phyloP scores from a whole-genome alignment of 306 rosid species.

The Sindora glabra region DNA sequence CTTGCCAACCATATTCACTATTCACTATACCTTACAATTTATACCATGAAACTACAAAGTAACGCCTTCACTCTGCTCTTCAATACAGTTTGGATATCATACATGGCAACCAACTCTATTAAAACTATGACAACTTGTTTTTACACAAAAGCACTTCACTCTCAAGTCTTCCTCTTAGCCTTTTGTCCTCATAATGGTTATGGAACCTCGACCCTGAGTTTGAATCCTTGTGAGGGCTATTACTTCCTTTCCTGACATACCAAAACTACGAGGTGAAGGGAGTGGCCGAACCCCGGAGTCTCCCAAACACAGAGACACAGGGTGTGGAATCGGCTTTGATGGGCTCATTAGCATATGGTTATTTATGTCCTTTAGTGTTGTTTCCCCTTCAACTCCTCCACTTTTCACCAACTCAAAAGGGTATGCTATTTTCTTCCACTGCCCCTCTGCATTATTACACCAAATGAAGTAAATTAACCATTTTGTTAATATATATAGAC shows the following conservation, averaged over 20 bases:
- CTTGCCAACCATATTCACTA: too few species aligned
- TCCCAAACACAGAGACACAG: slow-evolving; percentile 91
- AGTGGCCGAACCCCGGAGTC: slow-evolving; percentile 96
- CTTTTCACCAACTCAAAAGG: slow-evolving; percentile 97
- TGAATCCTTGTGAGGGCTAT: slow-evolving; percentile 91
- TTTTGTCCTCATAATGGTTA: slow-evolving; percentile 95
- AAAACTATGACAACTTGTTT: too few species aligned
- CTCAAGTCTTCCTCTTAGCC: slow-evolving; percentile 21
- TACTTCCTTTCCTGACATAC: slow-evolving; percentile 91
- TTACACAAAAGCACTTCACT: background rate
- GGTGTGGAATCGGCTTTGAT: slow-evolving; percentile 69
- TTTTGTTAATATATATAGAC: too few species aligned
- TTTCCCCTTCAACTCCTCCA: slow-evolving; percentile 83
- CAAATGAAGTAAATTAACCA: too few species aligned
- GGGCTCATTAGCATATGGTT: slow-evolving; percentile 87
- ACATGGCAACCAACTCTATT: too few species aligned
- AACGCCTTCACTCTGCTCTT: too few species aligned
- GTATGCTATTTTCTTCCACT: slow-evolving; percentile 65
- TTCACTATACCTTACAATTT: too few species aligned
- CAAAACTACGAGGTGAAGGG: slow-evolving; percentile 67
- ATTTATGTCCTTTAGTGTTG: slow-evolving; percentile 89
- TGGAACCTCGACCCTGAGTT: slow-evolving; percentile 86
- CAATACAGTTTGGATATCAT: too few species aligned
- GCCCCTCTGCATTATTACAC: too few species aligned
- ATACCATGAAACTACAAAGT: too few species aligned